Conservation (phyloP, 176 grass and related monocot species). For the Zea luxurians region DNA sequence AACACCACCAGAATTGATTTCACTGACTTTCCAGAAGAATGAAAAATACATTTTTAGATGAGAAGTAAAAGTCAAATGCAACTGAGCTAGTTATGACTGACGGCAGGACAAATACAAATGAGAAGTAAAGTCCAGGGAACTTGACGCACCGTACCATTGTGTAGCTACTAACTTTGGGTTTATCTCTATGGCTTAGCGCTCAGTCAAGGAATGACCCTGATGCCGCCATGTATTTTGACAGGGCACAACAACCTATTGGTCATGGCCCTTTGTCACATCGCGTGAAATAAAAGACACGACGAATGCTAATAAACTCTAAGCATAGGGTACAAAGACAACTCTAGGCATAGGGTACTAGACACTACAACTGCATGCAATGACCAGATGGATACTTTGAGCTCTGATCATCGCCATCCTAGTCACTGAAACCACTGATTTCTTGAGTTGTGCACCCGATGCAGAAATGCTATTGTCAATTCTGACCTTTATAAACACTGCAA, state of each 20-base stretch:
- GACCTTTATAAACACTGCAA: neutral
- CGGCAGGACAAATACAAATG: neutral
- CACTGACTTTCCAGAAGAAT: neutral
- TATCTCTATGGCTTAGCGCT: too few relatives aligned
- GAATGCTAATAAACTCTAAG: too few relatives aligned
- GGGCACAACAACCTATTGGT: too few relatives aligned
- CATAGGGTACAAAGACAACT: neutral
- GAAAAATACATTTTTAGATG: neutral
- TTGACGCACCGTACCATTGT: neutral
- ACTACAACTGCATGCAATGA: neutral
- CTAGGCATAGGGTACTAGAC: neutral
- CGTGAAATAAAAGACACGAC: too few relatives aligned
- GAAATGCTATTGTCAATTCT: constrained; percentile 15
- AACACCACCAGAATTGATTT: neutral
- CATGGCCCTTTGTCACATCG: too few relatives aligned
- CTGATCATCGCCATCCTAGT: constrained; percentile 1
- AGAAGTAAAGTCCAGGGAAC: neutral
- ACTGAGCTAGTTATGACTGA: neutral
- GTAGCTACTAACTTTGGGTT: neutral
- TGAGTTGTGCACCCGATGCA: neutral
- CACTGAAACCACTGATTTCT: neutral
- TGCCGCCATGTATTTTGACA: too few relatives aligned
- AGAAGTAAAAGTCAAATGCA: neutral
- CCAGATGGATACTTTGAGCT: neutral
- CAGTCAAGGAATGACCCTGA: too few relatives aligned